phyloP scores from a whole-genome alignment of 75 land plant genomes.

The Pinus albicaulis region DNA sequence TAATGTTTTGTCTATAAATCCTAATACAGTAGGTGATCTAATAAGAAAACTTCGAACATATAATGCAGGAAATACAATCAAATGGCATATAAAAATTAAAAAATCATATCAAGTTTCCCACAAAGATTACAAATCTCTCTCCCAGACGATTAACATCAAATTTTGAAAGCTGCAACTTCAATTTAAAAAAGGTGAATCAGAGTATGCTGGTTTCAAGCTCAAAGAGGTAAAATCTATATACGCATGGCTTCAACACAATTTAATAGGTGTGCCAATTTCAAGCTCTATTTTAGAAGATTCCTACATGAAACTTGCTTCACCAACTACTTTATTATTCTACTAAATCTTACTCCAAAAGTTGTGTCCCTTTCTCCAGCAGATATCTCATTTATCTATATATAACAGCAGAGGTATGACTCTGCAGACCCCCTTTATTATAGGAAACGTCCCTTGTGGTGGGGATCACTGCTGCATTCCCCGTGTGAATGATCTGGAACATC shows the following conservation, averaged over 20 bases:
- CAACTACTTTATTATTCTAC: not conserved
- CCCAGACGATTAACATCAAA: not conserved
- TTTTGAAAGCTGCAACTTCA: not conserved
- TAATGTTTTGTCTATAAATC: not conserved
- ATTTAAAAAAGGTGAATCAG: not conserved
- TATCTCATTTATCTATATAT: no score
- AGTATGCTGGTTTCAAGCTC: not conserved
- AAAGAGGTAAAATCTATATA: not conserved
- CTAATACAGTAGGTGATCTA: not conserved
- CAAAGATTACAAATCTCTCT: not conserved
- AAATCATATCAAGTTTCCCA: not conserved
- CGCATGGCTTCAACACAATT: not conserved
- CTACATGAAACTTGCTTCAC: not conserved
- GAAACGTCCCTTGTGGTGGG: no score
- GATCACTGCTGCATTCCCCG: no score
- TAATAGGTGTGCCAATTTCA: not conserved
- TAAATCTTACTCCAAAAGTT: not conserved
- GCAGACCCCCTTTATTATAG: no score
- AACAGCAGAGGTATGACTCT: no score
- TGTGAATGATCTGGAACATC: no score
- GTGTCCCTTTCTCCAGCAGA: not conserved
- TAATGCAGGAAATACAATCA: not conserved
- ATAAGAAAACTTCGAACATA: no score
- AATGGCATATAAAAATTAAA: not conserved
- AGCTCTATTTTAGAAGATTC: no score